These are phyloP conservation scores for Cadophora sp. DNA, from an alignment of 2,329 filamentous ascomycete species.

Conservation along the genomic window DNA sequence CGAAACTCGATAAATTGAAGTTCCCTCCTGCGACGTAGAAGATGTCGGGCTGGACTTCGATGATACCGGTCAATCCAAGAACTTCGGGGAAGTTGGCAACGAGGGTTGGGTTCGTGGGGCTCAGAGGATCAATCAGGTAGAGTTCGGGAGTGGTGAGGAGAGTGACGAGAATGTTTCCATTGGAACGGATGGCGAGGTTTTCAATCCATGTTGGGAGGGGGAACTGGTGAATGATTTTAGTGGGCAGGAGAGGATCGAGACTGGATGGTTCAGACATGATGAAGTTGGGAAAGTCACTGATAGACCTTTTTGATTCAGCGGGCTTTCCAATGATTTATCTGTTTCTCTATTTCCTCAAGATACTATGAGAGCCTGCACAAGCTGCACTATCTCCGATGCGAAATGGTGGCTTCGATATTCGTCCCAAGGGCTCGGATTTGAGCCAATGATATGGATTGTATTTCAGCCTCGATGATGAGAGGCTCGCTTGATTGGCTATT, in stretches of 20 bases:
- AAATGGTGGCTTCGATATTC: too few relatives aligned
- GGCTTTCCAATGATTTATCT: too few relatives aligned
- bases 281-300: too few relatives aligned
- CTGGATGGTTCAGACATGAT: too few relatives aligned
- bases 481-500: too few relatives aligned
- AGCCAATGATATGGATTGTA: too few relatives aligned
- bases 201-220: slow-evolving; percentile 32
- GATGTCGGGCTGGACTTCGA: slow-evolving; percentile 21
- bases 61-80: slow-evolving; percentile 22
- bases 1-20: slow-evolving; percentile 9
- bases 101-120: slow-evolving; percentile 2
- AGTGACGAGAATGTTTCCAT: slow-evolving; percentile 27
- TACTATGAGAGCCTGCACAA: too few relatives aligned
- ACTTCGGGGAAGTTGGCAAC: slow-evolving; percentile 21
- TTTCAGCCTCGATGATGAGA: too few relatives aligned
- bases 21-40: slow-evolving; percentile 24
- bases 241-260: slow-evolving; percentile 13
- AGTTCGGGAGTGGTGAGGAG: slow-evolving; percentile 24
- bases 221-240: slow-evolving; percentile 26
- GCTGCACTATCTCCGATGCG: too few relatives aligned
- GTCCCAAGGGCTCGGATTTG: too few relatives aligned
- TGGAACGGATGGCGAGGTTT: slow-evolving; percentile 29
- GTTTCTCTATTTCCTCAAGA: too few relatives aligned
- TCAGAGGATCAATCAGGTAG: slow-evolving; percentile 22
- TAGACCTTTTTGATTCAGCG: too few relatives aligned